phyloP scores from a whole-genome alignment of 441 rosid species.

The Eutrema salsugineum region DNA sequence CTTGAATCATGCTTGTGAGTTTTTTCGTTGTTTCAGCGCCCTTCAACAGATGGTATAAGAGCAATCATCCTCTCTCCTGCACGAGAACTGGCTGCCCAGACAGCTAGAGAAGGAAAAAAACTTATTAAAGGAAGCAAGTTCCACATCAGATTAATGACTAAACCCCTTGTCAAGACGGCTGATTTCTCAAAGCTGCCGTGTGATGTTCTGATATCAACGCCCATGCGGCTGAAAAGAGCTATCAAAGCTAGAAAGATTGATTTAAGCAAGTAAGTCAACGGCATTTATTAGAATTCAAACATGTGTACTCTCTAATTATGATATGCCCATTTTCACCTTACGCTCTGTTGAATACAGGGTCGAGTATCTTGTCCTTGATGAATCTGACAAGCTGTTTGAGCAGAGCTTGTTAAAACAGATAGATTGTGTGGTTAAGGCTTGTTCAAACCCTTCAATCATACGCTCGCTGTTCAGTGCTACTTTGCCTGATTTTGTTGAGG shows the following conservation, averaged over 20 bases:
- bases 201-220: constrained; percentile 85
- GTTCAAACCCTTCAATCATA: constrained; percentile 83
- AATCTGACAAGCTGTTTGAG: constrained; percentile 95
- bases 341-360: constrained; percentile 48
- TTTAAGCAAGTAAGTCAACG: constrained; percentile 68
- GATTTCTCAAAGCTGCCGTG: constrained; percentile 69
- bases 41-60: constrained; percentile 69
- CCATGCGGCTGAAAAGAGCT: constrained; percentile 65
- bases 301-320: not conserved
- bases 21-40: constrained; percentile 35
- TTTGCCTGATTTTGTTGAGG: constrained; percentile 89
- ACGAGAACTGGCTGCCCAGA: constrained; percentile 85
- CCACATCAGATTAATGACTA: constrained; percentile 68
- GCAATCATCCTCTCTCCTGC: constrained; percentile 82
- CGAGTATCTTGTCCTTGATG: constrained; percentile 91
- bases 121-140: constrained; percentile 79
- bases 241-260: constrained; percentile 67
- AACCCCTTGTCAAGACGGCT: constrained; percentile 54
- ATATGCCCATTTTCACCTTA: not conserved
- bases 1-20: constrained; percentile 17
- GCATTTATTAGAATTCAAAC: not conserved
- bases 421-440: constrained; percentile 88
- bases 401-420: constrained; percentile 83
- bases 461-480: constrained; percentile 97
- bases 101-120: constrained; percentile 81